Conservation (phyloP, 129 eudicot species). For the carrot (Daucus carota) region DH1_v3.0 NC_030384.2:40179501-40180000, state of each 20-base stretch:
- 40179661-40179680: neutral
- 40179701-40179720: neutral
- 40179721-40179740: conserved; percentile 77
- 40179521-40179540: neutral
- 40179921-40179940: neutral
- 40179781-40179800: conserved; percentile 77
- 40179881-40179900: neutral
- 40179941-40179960: neutral
- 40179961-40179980: neutral
- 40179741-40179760: conserved; percentile 73
- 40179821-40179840: neutral
- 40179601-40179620: neutral
- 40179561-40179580: neutral
- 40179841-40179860: neutral
- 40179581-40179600: neutral
- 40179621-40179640: neutral
- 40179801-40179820: conserved; percentile 99
- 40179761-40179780: conserved; percentile 75
- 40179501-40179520: neutral
- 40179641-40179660: neutral
- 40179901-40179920: neutral
- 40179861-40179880: neutral
- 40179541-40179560: neutral
- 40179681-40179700: neutral
- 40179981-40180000: neutral